A percentile compares a stretch with the other conserved stretches of the same genome.
phyloP scores from a whole-genome alignment of 768 basidiomycete genomes.

The Hydnomerulius pinastri region DNA sequence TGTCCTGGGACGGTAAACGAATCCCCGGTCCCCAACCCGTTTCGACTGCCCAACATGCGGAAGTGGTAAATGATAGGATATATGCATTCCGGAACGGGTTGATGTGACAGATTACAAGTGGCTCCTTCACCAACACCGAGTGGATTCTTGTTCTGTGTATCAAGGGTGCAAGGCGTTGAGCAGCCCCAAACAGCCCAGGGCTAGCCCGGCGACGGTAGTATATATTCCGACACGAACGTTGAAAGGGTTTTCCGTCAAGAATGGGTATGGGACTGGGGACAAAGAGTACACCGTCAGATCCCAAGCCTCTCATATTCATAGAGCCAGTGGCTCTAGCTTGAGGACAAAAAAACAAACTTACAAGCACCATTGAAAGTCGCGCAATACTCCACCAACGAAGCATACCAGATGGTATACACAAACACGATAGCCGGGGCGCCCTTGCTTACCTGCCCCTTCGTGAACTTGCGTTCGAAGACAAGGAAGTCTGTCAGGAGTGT shows the following conservation, averaged over 20 bases:
- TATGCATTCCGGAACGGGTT: too few species aligned
- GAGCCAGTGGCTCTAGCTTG: neutral
- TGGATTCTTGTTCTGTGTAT: neutral
- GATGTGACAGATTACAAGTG: too few species aligned
- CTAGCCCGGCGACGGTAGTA: conserved; percentile 48
- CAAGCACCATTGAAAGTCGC: conserved; percentile 61
- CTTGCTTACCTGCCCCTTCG: conserved; percentile 12
- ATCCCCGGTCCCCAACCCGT: too few species aligned
- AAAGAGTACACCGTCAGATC: conserved; percentile 2
- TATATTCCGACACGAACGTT: conserved; percentile 61
- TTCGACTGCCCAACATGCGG: neutral
- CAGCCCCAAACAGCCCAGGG: conserved; percentile 53
- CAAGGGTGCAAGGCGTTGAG: conserved; percentile 60
- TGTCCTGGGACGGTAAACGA: too few species aligned
- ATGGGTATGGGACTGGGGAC: conserved; percentile 76
- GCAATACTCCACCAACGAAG: conserved; percentile 67
- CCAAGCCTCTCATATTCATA: neutral
- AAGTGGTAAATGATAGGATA: neutral
- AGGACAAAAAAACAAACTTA: conserved; percentile 41
- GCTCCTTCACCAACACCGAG: neutral
- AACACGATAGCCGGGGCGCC: conserved; percentile 16
- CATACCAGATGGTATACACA: conserved; percentile 50
- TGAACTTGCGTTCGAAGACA: conserved; percentile 60
- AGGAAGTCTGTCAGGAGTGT: conserved; percentile 68
- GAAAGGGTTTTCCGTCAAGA: conserved; percentile 64